Conservation (phyloP, 345 rosid species). For the Rhodamnia argentea region DNA sequence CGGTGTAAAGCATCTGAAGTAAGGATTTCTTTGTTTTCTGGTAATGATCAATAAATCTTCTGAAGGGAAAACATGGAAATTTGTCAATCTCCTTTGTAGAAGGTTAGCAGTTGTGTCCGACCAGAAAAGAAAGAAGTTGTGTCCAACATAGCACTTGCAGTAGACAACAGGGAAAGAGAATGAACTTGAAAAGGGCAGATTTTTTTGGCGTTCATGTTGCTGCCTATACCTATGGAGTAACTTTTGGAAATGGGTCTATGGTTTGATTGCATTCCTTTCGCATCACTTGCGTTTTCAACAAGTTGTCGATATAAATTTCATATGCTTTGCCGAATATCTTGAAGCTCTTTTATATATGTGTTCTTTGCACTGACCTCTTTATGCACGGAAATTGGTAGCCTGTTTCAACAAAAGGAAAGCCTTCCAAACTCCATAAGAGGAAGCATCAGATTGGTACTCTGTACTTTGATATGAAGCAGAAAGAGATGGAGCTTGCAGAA, state of each 20-base stretch:
- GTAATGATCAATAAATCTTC: neutral
- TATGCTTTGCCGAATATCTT: neutral
- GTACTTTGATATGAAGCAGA: constrained; percentile 75
- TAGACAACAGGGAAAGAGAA: neutral
- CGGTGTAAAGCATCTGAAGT: neutral
- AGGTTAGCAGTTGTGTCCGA: neutral
- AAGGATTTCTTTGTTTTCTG: neutral
- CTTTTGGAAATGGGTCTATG: neutral
- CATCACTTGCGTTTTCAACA: neutral
- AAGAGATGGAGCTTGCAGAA: constrained; percentile 73
- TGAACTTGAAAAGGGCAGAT: too few relatives aligned
- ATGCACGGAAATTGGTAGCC: constrained; percentile 36
- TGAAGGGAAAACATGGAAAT: neutral
- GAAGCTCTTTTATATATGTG: neutral
- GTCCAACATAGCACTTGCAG: neutral
- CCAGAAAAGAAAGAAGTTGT: neutral
- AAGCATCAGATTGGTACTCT: constrained; percentile 91
- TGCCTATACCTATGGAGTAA: neutral
- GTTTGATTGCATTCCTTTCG: neutral
- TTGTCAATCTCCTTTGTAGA: neutral
- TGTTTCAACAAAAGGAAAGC: constrained; percentile 74
- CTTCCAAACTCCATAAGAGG: constrained; percentile 89
- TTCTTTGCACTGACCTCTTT: neutral
- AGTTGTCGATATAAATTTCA: neutral
- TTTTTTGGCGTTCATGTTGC: neutral